Conservation (phyloP, 495 filamentous ascomycete genomes). For the Xylaria scruposa region DNA sequence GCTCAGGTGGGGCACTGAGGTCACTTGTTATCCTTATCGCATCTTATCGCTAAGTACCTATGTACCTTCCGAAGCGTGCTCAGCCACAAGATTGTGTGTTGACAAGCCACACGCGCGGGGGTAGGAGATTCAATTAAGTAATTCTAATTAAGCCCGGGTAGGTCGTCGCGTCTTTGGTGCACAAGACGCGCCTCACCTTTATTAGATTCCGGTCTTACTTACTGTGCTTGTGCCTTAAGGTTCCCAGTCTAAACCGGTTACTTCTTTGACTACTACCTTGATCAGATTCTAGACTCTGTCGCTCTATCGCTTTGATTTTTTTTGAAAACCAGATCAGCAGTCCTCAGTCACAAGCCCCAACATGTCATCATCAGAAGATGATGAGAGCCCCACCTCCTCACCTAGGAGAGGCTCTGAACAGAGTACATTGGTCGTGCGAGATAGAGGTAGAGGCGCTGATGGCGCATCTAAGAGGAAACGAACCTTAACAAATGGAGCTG, state of each 20-base stretch:
- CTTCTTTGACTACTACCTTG: not conserved
- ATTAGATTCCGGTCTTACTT: not conserved
- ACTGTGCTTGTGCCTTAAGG: not conserved
- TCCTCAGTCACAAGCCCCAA: not conserved
- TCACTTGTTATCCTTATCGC: not conserved
- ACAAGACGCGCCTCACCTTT: conserved; percentile 22
- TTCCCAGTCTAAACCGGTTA: not conserved
- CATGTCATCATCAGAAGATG: conserved; percentile 36
- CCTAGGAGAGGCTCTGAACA: conserved; percentile 28
- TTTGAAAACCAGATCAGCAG: not conserved
- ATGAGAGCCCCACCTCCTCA: conserved; percentile 28
- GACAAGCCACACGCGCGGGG: conserved; percentile 2
- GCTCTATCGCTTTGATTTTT: not conserved
- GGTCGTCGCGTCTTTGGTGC: conserved; percentile 31
- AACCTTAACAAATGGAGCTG: conserved; percentile 53
- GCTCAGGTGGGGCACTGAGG: conserved; percentile 19
- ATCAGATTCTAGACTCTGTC: not conserved
- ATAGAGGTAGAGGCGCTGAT: conserved; percentile 43
- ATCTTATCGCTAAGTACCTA: conserved; percentile 10
- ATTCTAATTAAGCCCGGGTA: conserved; percentile 1
- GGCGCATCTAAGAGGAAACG: conserved; percentile 60
- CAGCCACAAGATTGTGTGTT: not conserved
- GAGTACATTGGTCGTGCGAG: conserved; percentile 38
- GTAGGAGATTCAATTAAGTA: not conserved
- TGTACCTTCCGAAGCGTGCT: not conserved